These are phyloP conservation scores for Pythium folliculosum DNA, from an alignment of 352 stramenopile species.

Conservation along the genomic window DNA sequence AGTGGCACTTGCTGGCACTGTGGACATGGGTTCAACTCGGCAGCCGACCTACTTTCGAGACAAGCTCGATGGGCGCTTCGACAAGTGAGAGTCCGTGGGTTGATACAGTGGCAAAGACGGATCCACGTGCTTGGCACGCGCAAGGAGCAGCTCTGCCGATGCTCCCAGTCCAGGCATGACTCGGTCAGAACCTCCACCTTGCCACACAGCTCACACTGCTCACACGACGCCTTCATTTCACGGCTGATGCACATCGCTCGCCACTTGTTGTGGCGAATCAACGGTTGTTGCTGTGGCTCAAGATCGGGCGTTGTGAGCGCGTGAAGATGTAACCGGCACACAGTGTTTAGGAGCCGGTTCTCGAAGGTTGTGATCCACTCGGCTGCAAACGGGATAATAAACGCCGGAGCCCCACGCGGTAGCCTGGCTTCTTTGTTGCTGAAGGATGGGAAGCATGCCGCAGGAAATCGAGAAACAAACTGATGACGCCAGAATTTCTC, in stretches of 20 bases:
- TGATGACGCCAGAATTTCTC: conserved; percentile 39
- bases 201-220: conserved; percentile 44
- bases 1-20: conserved; percentile 22
- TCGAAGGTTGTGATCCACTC: conserved; percentile 25
- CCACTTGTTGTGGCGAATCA: conserved; percentile 30
- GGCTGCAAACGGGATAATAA: conserved; percentile 17
- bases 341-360: conserved; percentile 19
- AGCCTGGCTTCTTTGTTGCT: background rate
- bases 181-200: conserved; percentile 36
- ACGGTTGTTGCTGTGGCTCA: background rate
- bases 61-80: conserved; percentile 42
- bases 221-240: conserved; percentile 29
- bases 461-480: conserved; percentile 27
- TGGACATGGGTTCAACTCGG: conserved; percentile 6
- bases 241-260: conserved; percentile 30
- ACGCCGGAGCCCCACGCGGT: background rate
- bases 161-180: conserved; percentile 33
- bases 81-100: conserved; percentile 28
- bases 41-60: conserved; percentile 20
- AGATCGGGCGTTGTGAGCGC: conserved; percentile 1
- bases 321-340: conserved; percentile 19
- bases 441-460: background rate
- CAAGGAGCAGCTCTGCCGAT: conserved; percentile 28
- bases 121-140: conserved; percentile 48
- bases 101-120: conserved; percentile 39